phyloP scores from a whole-genome alignment of 805 yeast species.

The Ogataea henricii region DNA sequence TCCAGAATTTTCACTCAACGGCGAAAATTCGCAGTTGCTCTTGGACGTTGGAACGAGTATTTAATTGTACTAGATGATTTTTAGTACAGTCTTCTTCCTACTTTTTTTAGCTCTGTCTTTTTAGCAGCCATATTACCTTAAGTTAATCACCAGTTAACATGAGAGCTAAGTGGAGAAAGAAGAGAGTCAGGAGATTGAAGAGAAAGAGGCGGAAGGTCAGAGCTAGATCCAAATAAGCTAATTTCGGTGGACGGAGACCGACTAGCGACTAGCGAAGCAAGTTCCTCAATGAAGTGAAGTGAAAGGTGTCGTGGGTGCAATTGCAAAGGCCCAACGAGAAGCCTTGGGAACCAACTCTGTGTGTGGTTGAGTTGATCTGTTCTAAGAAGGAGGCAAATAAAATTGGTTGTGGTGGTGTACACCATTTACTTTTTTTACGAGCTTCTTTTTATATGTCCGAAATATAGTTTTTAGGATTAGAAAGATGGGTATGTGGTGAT shows the following conservation, averaged over 20 bases:
- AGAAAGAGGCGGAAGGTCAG: conserved; percentile 99
- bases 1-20: conserved; percentile 7
- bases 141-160: conserved; percentile 43
- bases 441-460: conserved; percentile 21
- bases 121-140: conserved; percentile 10
- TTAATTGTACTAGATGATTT: background rate
- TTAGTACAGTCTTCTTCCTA: conserved; percentile 8
- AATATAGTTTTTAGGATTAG: conserved; percentile 18
- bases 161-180: conserved; percentile 99
- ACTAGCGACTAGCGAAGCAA: conserved; percentile 7
- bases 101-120: conserved; percentile 1
- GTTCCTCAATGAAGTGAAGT: background rate
- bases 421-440: conserved; percentile 9
- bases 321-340: background rate
- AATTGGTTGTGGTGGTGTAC: conserved; percentile 2
- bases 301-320: conserved; percentile 4
- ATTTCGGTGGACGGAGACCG: conserved; percentile 17
- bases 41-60: conserved; percentile 1
- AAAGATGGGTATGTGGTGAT: conserved; percentile 8
- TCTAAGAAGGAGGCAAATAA: conserved; percentile 3
- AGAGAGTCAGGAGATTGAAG: conserved; percentile 99
- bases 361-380: conserved; percentile 4
- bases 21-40: conserved; percentile 6
- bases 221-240: conserved; percentile 97
- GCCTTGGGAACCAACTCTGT: background rate